Conservation (phyloP, 768 basidiomycete species). For the Scleroderma citrinum region DNA sequence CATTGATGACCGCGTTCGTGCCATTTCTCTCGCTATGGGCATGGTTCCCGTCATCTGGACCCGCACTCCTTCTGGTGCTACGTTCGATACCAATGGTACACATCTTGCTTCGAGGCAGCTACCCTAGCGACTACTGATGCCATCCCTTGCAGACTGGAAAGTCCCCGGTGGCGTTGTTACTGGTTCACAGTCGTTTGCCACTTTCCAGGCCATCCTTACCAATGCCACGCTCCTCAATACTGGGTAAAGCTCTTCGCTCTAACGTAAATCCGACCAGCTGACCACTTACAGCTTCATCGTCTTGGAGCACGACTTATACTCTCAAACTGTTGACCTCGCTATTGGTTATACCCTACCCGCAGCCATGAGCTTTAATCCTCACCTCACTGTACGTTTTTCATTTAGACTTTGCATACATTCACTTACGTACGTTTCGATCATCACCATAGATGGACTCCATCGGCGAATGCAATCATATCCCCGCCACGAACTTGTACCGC, state of each 20-base stretch:
- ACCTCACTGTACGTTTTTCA: constrained; percentile 48
- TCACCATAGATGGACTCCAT: constrained; percentile 58
- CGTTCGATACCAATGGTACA: constrained; percentile 72
- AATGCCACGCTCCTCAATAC: constrained; percentile 57
- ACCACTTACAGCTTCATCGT: constrained; percentile 65
- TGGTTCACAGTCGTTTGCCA: constrained; percentile 58
- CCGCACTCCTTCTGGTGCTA: constrained; percentile 41
- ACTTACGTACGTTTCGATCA: neutral
- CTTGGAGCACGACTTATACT: constrained; percentile 80
- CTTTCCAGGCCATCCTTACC: constrained; percentile 68
- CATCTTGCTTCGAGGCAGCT: neutral
- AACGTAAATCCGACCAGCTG: neutral
- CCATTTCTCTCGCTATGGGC: constrained; percentile 87
- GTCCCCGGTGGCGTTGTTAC: constrained; percentile 72
- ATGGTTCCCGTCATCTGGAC: constrained; percentile 91
- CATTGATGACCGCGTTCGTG: constrained; percentile 91
- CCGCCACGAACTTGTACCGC: constrained; percentile 65
- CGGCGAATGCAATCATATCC: constrained; percentile 66
- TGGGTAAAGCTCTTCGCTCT: constrained; percentile 37
- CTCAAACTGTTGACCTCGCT: constrained; percentile 86
- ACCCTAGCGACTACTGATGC: constrained; percentile 6
- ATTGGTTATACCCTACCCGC: constrained; percentile 79
- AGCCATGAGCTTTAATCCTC: constrained; percentile 59
- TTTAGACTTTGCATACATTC: neutral
- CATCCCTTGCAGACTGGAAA: constrained; percentile 61